Conservation (phyloP, 495 filamentous ascomycete species). For the Talaromyces thailandensis region DNA sequence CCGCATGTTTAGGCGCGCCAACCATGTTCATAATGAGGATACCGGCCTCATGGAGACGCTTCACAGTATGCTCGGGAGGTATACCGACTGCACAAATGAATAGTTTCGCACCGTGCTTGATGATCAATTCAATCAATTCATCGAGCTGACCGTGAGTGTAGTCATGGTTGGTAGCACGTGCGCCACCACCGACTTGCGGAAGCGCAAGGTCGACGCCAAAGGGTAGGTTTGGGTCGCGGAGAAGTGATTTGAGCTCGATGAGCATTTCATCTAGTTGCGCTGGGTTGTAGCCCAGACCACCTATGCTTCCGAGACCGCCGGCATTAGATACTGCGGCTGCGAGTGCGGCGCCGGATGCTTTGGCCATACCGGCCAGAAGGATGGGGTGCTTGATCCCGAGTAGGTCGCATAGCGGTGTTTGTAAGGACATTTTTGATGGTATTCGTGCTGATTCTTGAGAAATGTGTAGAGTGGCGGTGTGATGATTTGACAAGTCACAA, state of each 20-base stretch:
- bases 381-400: slow-evolving; percentile 74
- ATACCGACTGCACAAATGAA: slow-evolving; percentile 82
- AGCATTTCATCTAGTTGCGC: slow-evolving; percentile 69
- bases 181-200: slow-evolving; percentile 69
- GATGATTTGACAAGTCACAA: not conserved
- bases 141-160: slow-evolving; percentile 80
- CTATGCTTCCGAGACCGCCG: slow-evolving; percentile 76
- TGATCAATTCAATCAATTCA: slow-evolving; percentile 71
- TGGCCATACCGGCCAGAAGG: slow-evolving; percentile 83
- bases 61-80: slow-evolving; percentile 58
- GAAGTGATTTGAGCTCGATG: slow-evolving; percentile 66
- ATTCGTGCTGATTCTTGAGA: not conserved
- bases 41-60: slow-evolving; percentile 61
- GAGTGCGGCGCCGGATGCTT: slow-evolving; percentile 64
- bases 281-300: slow-evolving; percentile 80
- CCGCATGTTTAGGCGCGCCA: slow-evolving; percentile 78
- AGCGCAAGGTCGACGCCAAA: slow-evolving; percentile 87
- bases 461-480: not conserved
- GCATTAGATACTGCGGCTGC: slow-evolving; percentile 85
- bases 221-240: slow-evolving; percentile 52
- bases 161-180: slow-evolving; percentile 83
- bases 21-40: slow-evolving; percentile 94
- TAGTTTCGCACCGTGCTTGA: slow-evolving; percentile 65
- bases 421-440: slow-evolving; percentile 31
- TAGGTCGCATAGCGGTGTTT: slow-evolving; percentile 67